Conservation (phyloP, 1,284 basidiomycete species). For the Uromyces viciae-fabae region DNA sequence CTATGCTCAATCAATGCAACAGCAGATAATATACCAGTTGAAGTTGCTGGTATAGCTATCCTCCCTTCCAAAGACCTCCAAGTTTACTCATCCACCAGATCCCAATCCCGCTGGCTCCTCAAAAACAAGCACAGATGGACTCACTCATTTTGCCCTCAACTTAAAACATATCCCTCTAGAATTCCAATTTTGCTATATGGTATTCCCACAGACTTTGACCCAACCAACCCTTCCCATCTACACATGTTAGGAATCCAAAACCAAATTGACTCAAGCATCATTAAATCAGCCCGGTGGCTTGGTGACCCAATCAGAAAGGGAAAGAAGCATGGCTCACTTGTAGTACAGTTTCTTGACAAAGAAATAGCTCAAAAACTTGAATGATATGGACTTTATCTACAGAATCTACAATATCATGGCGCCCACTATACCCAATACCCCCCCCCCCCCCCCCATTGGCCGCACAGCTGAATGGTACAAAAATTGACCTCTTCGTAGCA, state of each 20-base stretch:
- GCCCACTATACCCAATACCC: neutral
- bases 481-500: neutral
- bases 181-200: too few relatives aligned
- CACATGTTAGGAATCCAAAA: slow-evolving; percentile 1
- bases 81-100: too few relatives aligned
- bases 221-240: neutral
- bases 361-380: slow-evolving; percentile 1
- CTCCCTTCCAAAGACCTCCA: too few relatives aligned
- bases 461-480: neutral
- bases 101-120: too few relatives aligned
- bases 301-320: neutral
- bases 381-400: neutral
- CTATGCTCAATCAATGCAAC: too few relatives aligned
- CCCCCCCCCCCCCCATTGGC: neutral
- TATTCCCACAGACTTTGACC: neutral
- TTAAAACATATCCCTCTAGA: too few relatives aligned
- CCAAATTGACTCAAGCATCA: neutral
- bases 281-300: slow-evolving; percentile 9
- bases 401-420: neutral
- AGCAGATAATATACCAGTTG: too few relatives aligned
- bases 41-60: too few relatives aligned
- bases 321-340: slow-evolving; percentile 7
- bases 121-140: too few relatives aligned
- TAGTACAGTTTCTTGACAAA: neutral
- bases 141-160: too few relatives aligned